These are phyloP conservation scores for Phialocephala sp. DNA, from an alignment of 2,329 filamentous ascomycete genomes.

Conservation along the genomic window DNA sequence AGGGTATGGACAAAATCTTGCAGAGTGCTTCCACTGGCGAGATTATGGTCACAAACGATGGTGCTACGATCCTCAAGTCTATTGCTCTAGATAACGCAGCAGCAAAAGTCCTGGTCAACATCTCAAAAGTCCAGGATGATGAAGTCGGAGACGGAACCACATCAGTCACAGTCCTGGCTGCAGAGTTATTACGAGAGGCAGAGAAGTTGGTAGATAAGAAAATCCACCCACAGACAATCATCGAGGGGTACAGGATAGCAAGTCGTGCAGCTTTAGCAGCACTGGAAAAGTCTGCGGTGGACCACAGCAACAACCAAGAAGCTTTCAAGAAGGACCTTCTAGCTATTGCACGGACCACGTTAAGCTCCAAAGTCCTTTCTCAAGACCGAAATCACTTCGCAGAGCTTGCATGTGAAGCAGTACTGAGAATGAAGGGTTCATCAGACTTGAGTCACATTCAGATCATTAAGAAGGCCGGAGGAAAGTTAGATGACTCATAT, in stretches of 20 bases:
- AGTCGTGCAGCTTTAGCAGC: slow-evolving; percentile 86
- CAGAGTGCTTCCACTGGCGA: slow-evolving; percentile 91
- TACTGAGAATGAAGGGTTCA: slow-evolving; percentile 86
- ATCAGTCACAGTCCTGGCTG: slow-evolving; percentile 94
- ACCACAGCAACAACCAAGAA: slow-evolving; percentile 83
- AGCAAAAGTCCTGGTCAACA: slow-evolving; percentile 97
- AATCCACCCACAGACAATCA: slow-evolving; percentile 99
- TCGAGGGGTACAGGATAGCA: slow-evolving; percentile 98
- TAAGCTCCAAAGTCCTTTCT: slow-evolving; percentile 95
- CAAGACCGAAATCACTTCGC: slow-evolving; percentile 95
- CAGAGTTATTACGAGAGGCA: slow-evolving; percentile 92
- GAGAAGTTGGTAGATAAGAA: slow-evolving; percentile 98
- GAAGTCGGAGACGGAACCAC: slow-evolving; percentile 98
- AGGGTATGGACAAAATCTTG: slow-evolving; percentile 68
- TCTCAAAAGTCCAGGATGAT: slow-evolving; percentile 98
- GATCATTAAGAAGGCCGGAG: slow-evolving; percentile 98
- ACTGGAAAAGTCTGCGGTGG: slow-evolving; percentile 82
- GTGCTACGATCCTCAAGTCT: slow-evolving; percentile 96
- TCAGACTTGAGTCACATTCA: slow-evolving; percentile 97
- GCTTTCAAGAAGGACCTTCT: slow-evolving; percentile 89
- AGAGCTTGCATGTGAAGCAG: slow-evolving; percentile 86
- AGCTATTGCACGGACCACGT: slow-evolving; percentile 89
- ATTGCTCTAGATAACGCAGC: slow-evolving; percentile 98
- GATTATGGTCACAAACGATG: slow-evolving; percentile 98
- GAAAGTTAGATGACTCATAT: slow-evolving; percentile 97